These are phyloP conservation scores for Termitomyces sp. DNA, from an alignment of 768 basidiomycete species.

Conservation along the genomic window DNA sequence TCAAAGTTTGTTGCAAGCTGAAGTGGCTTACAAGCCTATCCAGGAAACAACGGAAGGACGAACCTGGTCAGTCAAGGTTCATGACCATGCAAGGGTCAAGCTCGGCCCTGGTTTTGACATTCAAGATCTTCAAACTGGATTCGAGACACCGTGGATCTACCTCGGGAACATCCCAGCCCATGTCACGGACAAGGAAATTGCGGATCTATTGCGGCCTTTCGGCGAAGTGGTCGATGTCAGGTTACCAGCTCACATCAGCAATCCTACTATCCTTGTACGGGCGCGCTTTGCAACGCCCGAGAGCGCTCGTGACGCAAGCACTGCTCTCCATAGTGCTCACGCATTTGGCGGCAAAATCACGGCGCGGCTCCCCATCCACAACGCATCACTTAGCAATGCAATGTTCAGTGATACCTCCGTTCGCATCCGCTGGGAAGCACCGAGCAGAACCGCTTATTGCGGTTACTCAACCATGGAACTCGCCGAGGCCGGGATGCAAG, in stretches of 20 bases:
- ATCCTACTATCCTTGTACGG: conserved; percentile 31
- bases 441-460: conserved; percentile 55
- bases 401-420: conserved; percentile 54
- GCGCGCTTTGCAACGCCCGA: conserved; percentile 47
- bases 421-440: conserved; percentile 59
- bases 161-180: conserved; percentile 48
- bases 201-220: conserved; percentile 39
- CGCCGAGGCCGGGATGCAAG: conserved; percentile 51
- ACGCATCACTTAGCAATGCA: conserved; percentile 32
- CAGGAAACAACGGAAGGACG: conserved; percentile 8
- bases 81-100: conserved; percentile 55
- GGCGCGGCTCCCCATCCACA: conserved; percentile 46
- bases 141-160: conserved; percentile 65
- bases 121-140: conserved; percentile 56
- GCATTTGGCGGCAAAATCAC: conserved; percentile 39
- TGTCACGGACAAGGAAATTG: conserved; percentile 34
- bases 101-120: conserved; percentile 64
- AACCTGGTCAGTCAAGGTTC: conserved; percentile 33
- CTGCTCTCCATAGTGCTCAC: conserved; percentile 45
- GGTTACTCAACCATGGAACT: conserved; percentile 53
- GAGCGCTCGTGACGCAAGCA: conserved; percentile 54
- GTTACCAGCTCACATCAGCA: conserved; percentile 21
- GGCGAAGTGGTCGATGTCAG: conserved; percentile 44
- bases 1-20: too few species aligned
- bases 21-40: background rate